Evolutionary conservation across 2,329 filamentous ascomycete genomes (phyloP), one percentile per base, ranked within the genome.

Genomic region (Leptographium wingfieldii): DNA sequence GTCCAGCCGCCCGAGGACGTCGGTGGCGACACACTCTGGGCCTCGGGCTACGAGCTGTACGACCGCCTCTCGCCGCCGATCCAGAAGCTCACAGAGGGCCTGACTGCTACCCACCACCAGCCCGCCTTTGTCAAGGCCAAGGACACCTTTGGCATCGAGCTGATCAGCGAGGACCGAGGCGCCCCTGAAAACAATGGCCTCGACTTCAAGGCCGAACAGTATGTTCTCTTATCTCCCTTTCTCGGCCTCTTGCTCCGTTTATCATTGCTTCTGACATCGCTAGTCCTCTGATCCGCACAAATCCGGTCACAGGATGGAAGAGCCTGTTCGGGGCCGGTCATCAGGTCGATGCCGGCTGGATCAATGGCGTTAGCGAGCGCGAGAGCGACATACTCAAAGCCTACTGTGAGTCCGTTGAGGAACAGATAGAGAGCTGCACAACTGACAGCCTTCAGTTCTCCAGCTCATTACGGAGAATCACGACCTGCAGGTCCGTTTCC

Each of bases 11-110:
- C 75, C 0, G 66, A 67, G 56, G 70, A 72, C n/a, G 73, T 70
- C 19, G 76, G 75, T 54, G 74, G 75, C 68, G 74, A 76, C 59
- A 77, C 58, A 1, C 58, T 59, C 29, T 76, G 72, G 73, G 73
- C 74, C 3, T 74, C 72, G 1, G 73, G 71, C 19, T 75, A 74
- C 60, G 71, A 75, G 62, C 65, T 71, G 4, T 74, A 74, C 61
- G 74, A 75, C 65, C 72, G 73, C n/a, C 61, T 70, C 43, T 68
- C 65, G 54, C 63, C 63, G 22, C 59, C 65, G 4, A 33, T 67
- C 31, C 66, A 67, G 63, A 66, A 64, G 61, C 58, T 70, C 3
- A 64, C 64, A 27, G 68, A 70, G 35, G 51, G 64, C 35, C 60
- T 69, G 49, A 69, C 67, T 5, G 68, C 66, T 25, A 69, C 67